Conservation (phyloP, 2,329 filamentous ascomycete genomes). For the Chalaropsis thielavioides region DNA sequence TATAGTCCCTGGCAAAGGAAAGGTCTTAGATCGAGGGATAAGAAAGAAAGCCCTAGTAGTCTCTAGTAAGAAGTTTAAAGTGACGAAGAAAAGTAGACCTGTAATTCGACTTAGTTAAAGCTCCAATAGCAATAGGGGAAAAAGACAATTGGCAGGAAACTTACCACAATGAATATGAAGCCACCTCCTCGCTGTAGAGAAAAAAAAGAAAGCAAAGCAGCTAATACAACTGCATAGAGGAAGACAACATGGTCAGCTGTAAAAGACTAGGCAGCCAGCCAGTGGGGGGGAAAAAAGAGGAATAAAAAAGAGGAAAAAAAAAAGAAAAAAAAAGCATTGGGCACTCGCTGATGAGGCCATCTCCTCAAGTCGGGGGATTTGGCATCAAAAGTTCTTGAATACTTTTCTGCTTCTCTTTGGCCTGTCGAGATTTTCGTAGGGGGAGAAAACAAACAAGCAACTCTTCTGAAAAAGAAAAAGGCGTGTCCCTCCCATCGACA, state of each 20-base stretch:
- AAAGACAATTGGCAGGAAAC: not conserved
- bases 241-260: not conserved
- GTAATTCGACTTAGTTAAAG: not conserved
- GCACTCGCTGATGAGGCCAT: constrained; percentile 3
- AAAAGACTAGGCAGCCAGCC: not conserved
- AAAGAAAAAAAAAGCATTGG: constrained; percentile 4
- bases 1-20: not conserved
- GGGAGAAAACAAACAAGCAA: too few relatives aligned
- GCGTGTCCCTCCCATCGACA: not conserved
- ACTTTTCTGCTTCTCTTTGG: not conserved
- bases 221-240: not conserved
- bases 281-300: not conserved
- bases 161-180: not conserved
- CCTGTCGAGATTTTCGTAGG: not conserved
- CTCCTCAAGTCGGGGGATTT: not conserved
- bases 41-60: not conserved
- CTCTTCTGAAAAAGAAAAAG: not conserved
- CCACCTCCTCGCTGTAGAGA: too few relatives aligned
- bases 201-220: not conserved
- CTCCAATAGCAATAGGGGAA: not conserved
- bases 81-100: not conserved
- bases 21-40: not conserved
- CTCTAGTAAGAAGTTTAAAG: constrained; percentile 1
- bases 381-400: constrained; percentile 1
- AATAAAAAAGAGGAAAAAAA: not conserved